A percentile compares a stretch with the other conserved stretches of the same genome.
Evolutionary conservation across 208 protist species (phyloP).

Genomic region (Leishmania tarentolae): DNA sequence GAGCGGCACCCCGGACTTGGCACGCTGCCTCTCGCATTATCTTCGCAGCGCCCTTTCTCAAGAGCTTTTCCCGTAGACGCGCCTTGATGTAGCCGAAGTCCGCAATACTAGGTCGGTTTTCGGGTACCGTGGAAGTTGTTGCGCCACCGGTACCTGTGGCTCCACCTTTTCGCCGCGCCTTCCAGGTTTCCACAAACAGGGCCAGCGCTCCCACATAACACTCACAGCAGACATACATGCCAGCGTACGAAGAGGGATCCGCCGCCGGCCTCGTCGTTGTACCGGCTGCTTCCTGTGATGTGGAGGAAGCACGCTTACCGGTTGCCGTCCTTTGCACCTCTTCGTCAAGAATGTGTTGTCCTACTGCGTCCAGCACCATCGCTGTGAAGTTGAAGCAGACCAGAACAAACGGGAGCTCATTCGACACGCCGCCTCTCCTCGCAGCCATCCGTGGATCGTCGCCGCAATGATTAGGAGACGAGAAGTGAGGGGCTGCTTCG

Average conservation of each 20-base stretch:
- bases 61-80: constrained; percentile 21
- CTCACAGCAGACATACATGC: constrained; percentile 32
- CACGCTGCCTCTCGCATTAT: constrained; percentile 19
- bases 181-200: constrained; percentile 34
- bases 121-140: not conserved
- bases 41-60: constrained; percentile 20
- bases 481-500: not conserved
- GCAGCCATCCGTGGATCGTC: not conserved
- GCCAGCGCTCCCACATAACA: constrained; percentile 24
- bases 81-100: constrained; percentile 31
- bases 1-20: not conserved
- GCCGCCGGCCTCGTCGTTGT: not conserved
- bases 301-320: not conserved
- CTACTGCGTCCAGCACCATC: constrained; percentile 48
- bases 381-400: constrained; percentile 77
- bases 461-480: not conserved
- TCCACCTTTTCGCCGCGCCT: not conserved
- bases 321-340: constrained; percentile 16
- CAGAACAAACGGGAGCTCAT: constrained; percentile 79
- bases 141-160: not conserved
- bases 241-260: constrained; percentile 14
- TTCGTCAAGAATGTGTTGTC: constrained; percentile 31
- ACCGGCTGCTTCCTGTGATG: not conserved
- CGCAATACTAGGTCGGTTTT: constrained; percentile 24
- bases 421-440: not conserved